A percentile compares a stretch with the other conserved stretches of the same genome.
Evolutionary conservation across 2,329 filamentous ascomycete genomes (phyloP).

Genomic region (Knufia fluminis): DNA sequence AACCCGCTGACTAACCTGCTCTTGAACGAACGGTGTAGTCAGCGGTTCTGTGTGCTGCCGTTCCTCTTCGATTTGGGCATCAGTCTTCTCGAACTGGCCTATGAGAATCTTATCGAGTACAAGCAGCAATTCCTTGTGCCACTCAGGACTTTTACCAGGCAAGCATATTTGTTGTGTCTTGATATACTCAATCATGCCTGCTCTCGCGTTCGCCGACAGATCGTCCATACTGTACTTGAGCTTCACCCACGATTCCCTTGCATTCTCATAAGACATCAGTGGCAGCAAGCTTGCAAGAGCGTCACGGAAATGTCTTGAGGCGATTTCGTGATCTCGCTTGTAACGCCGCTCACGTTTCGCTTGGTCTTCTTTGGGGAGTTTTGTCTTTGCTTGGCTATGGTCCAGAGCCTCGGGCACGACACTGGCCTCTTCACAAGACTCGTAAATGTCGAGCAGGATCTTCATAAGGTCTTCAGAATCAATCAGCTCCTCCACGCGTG

Average conservation of each 20-base stretch:
- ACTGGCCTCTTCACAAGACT: not conserved
- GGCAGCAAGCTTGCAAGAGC: not conserved
- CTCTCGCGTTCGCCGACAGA: not conserved
- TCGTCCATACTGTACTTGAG: not conserved
- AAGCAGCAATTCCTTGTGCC: slow-evolving; percentile 1
- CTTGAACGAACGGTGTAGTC: not conserved
- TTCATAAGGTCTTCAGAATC: not conserved
- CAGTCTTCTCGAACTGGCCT: not conserved
- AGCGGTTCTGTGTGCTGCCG: slow-evolving; percentile 6
- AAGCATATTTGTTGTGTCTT: slow-evolving; percentile 1
- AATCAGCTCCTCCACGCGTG: slow-evolving; percentile 1
- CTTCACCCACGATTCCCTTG: not conserved
- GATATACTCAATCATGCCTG: slow-evolving; percentile 1
- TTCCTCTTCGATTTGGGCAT: slow-evolving; percentile 14
- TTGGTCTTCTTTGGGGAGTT: not conserved
- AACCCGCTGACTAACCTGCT: not conserved
- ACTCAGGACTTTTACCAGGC: not conserved
- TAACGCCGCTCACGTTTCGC: slow-evolving; percentile 5
- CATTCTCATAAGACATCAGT: not conserved
- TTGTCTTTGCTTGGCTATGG: not conserved
- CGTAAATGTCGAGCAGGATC: slow-evolving; percentile 2
- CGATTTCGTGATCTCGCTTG: not conserved
- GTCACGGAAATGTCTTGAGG: not conserved
- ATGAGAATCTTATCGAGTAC: slow-evolving; percentile 1
- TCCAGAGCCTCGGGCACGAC: not conserved